Evolutionary conservation across 495 filamentous ascomycete species (phyloP), one percentile per base, ranked within the genome.

Genomic region (Apodospora peruviana): DNA sequence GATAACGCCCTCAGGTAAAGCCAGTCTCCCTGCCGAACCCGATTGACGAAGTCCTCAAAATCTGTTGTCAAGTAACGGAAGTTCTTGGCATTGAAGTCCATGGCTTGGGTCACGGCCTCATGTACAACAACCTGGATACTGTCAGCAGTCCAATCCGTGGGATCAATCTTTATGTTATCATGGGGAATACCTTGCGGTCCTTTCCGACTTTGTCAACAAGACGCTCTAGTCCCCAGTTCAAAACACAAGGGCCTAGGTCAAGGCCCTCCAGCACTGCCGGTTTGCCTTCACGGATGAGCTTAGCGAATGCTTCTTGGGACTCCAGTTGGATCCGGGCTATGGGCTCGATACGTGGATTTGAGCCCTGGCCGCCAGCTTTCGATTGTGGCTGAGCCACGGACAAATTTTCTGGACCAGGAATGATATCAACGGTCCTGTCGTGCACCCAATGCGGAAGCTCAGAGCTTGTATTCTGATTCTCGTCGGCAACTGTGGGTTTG

Each of bases 41-140:
- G 74, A 25, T 82, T 64, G 20, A 90, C 67, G 58, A 95, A 90
- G 1, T 80, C 75, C 0, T 73, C 76, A 45, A 95, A 88, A 7
- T 66, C 50, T 50, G 83, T 86, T 10, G 79, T 87, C 18, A 73
- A 67, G 58, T 95, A 95, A 18, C 66, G 61, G 62, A 95, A 95
- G 65, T 95, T 95, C 67, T 91, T 94, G 18, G 68, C 61, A 44
- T 81, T 81, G 57, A 95, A 95, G 51, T 85, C 83, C 87, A 95
- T 89, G 14, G 74, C 72, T 29, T 76, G 70, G 25, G 70, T 77
- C 36, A 71, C 61, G 4, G 84, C 78, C 36, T 83, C 74, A 56
- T 95, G 88, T 11, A 90, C 79, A 9, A 87, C 71, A 11, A 93
- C 77, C 80, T 86, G 48, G 9, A 10, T 0, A 22, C n/a, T 40